These are phyloP conservation scores for Laguncularia racemosa DNA, from an alignment of 345 rosid species.

Conservation along the genomic window DNA sequence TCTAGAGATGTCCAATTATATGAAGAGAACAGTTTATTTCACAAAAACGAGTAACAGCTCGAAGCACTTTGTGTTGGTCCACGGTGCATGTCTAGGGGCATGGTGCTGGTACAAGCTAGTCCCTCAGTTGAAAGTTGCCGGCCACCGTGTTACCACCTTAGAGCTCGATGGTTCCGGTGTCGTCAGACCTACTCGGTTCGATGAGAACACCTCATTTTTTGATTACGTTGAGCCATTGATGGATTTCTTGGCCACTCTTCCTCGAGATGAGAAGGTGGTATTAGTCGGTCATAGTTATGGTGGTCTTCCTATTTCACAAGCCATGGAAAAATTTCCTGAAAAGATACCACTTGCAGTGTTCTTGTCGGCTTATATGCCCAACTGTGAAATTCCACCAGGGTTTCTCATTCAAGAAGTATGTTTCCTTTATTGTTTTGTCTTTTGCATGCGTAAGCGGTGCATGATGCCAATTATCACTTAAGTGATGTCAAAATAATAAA, in stretches of 20 bases:
- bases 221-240: slow-evolving; percentile 28
- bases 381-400: no score
- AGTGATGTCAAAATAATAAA: no score
- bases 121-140: slow-evolving; percentile 13
- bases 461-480: no score
- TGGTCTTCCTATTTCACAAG: slow-evolving; percentile 22
- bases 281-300: slow-evolving; percentile 38
- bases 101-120: slow-evolving; percentile 35
- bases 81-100: slow-evolving; percentile 26
- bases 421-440: no score
- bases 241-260: slow-evolving; percentile 22
- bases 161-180: slow-evolving; percentile 27
- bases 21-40: no score
- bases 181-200: slow-evolving; percentile 16
- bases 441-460: no score
- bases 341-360: slow-evolving; percentile 26
- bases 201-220: slow-evolving; percentile 14
- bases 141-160: slow-evolving; percentile 19
- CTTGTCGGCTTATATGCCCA: slow-evolving; percentile 23
- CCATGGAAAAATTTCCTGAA: slow-evolving; percentile 38
- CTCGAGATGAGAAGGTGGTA: slow-evolving; percentile 25
- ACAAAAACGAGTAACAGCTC: no score
- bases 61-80: slow-evolving; percentile 14
- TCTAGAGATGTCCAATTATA: no score
- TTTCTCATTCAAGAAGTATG: no score